phyloP scores from a whole-genome alignment of 345 rosid genomes.

The Pugionium dolabratum region DNA sequence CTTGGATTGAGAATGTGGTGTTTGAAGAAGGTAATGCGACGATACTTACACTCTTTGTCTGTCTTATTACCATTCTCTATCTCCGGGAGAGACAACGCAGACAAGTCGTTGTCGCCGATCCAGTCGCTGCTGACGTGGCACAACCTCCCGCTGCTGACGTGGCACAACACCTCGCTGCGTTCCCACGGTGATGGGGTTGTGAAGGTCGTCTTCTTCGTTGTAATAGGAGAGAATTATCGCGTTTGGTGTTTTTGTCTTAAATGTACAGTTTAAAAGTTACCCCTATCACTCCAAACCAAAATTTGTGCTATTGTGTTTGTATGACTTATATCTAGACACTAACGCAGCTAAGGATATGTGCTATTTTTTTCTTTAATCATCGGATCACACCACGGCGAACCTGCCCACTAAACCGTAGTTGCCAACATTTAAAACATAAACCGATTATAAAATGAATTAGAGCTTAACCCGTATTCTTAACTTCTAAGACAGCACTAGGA shows the following conservation, averaged over 20 bases:
- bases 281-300: background rate
- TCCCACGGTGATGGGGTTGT: conserved; percentile 23
- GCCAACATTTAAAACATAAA: too few species aligned
- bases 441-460: background rate
- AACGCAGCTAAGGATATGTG: too few species aligned
- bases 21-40: conserved; percentile 99
- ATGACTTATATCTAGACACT: background rate
- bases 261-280: conserved; percentile 19
- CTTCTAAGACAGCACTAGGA: too few species aligned
- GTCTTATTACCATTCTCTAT: conserved; percentile 86
- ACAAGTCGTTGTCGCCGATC: conserved; percentile 62
- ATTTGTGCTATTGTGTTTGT: conserved; percentile 10
- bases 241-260: background rate
- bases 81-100: conserved; percentile 88
- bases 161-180: conserved; percentile 37
- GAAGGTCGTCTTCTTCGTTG: conserved; percentile 10
- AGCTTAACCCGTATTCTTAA: too few species aligned
- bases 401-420: too few species aligned
- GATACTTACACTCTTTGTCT: conserved; percentile 76
- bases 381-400: too few species aligned
- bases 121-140: conserved; percentile 46
- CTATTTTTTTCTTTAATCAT: too few species aligned
- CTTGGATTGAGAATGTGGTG: conserved; percentile 83
- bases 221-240: conserved; percentile 3
- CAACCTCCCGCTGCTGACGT: conserved; percentile 35